phyloP scores from a whole-genome alignment of 345 rosid genomes.

The Citrus glauca region DNA sequence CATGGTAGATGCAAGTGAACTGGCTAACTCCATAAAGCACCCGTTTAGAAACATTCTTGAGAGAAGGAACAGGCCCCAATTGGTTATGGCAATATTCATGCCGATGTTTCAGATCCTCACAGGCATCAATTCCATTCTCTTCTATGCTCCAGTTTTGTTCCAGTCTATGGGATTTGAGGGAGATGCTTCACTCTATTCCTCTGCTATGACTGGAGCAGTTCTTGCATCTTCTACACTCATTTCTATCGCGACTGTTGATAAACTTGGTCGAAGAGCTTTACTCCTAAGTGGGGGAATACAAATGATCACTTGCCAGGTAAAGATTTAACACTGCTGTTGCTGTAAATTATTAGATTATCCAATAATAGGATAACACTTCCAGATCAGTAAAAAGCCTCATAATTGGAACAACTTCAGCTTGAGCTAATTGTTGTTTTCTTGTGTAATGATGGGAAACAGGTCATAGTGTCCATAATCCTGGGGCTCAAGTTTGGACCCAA shows the following conservation, averaged over 20 bases:
- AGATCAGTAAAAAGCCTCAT: neutral
- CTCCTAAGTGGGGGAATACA: slow-evolving; percentile 88
- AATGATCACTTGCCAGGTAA: slow-evolving; percentile 82
- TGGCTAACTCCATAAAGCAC: slow-evolving; percentile 77
- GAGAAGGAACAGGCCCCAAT: slow-evolving; percentile 72
- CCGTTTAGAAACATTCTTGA: slow-evolving; percentile 79
- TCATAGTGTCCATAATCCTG: slow-evolving; percentile 61
- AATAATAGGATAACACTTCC: too few species aligned
- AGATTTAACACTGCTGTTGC: neutral
- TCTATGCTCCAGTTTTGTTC: slow-evolving; percentile 90
- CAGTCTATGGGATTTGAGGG: slow-evolving; percentile 86
- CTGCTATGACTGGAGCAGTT: slow-evolving; percentile 95
- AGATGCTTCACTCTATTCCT: slow-evolving; percentile 78
- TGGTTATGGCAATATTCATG: slow-evolving; percentile 80
- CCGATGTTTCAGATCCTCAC: slow-evolving; percentile 88
- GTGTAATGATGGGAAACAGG: slow-evolving; percentile 33
- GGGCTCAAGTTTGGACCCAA: slow-evolving; percentile 73
- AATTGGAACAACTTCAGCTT: neutral
- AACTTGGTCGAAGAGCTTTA: slow-evolving; percentile 62
- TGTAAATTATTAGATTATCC: neutral
- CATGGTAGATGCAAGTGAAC: slow-evolving; percentile 80
- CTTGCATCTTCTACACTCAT: slow-evolving; percentile 76
- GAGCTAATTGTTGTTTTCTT: neutral
- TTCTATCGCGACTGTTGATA: slow-evolving; percentile 75
- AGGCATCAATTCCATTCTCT: slow-evolving; percentile 88